Evolutionary conservation across 805 yeast genomes (phyloP).

Genomic region (Nakazawaea sp.): DNA sequence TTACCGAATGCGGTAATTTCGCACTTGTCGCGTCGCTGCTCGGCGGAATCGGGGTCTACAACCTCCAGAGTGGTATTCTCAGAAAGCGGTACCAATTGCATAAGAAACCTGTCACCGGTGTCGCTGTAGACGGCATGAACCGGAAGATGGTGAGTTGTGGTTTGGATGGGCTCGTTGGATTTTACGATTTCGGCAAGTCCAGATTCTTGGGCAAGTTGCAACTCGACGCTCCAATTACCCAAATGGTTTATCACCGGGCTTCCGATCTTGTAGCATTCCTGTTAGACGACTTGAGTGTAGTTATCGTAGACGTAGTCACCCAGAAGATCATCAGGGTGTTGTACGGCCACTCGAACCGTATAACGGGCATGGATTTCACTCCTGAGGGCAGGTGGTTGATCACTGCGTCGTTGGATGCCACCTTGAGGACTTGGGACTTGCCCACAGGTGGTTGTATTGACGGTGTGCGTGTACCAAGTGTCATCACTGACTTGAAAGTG

Average conservation of each 20-base stretch:
- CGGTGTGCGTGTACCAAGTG: conserved; percentile 70
- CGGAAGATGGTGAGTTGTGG: conserved; percentile 81
- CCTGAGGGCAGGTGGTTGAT: conserved; percentile 96
- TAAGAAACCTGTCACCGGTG: conserved; percentile 79
- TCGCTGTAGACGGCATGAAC: conserved; percentile 87
- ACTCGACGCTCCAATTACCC: conserved; percentile 72
- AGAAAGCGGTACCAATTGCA: conserved; percentile 67
- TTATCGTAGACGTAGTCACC: conserved; percentile 76
- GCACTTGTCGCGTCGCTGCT: conserved; percentile 82
- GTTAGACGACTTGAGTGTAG: conserved; percentile 79
- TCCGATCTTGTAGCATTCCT: conserved; percentile 84
- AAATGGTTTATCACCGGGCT: conserved; percentile 68
- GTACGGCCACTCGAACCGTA: conserved; percentile 84
- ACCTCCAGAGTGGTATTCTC: conserved; percentile 83
- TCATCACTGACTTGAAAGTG: conserved; percentile 74
- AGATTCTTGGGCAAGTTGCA: conserved; percentile 58
- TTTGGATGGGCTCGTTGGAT: conserved; percentile 82
- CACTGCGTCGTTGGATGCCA: conserved; percentile 74
- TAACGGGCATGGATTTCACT: conserved; percentile 83
- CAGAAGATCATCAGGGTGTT: conserved; percentile 79
- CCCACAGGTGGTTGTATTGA: conserved; percentile 97
- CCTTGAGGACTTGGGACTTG: conserved; percentile 93
- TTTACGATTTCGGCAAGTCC: conserved; percentile 75
- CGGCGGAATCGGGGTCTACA: conserved; percentile 83
- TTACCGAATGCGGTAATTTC: conserved; percentile 94